Percentiles rank a stretch among this genome's conserved stretches.
phyloP scores from a whole-genome alignment of 2,329 filamentous ascomycete genomes.

The Verticillium nubilum region DNA sequence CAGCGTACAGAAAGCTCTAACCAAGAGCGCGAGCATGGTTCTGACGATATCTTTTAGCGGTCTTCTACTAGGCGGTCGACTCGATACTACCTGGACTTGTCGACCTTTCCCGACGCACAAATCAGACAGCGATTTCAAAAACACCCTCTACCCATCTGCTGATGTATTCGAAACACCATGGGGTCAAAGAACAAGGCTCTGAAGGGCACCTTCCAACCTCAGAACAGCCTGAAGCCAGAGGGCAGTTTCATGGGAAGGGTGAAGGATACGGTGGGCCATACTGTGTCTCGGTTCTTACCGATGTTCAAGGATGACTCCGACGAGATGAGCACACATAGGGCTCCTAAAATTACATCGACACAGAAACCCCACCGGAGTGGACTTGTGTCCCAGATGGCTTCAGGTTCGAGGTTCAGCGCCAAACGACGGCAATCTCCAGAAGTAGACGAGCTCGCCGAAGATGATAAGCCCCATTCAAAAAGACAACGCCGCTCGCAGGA shows the following conservation, averaged over 20 bases:
- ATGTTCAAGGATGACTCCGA: not conserved
- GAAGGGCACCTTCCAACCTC: not conserved
- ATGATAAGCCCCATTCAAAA: not conserved
- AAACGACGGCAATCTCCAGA: not conserved
- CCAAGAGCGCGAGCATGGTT: not conserved
- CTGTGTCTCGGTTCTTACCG: not conserved
- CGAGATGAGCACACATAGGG: not conserved
- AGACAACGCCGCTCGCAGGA: not conserved
- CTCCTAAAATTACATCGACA: not conserved
- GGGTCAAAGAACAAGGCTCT: not conserved
- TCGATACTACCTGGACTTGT: not conserved
- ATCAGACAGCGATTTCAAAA: not conserved
- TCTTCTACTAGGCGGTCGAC: not conserved
- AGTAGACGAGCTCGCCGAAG: not conserved
- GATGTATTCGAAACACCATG: not conserved
- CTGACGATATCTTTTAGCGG: not conserved
- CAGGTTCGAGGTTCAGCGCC: not conserved
- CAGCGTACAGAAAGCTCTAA: not conserved
- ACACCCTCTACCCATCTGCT: not conserved
- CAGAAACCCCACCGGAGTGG: not conserved
- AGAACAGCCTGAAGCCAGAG: not conserved
- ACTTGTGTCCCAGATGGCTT: not conserved
- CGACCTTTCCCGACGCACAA: not conserved
- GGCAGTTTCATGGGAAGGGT: not conserved
- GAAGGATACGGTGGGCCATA: not conserved